These are phyloP conservation scores for Nectriaceae sp. DNA, from an alignment of 2,329 filamentous ascomycete species.

Conservation along the genomic window DNA sequence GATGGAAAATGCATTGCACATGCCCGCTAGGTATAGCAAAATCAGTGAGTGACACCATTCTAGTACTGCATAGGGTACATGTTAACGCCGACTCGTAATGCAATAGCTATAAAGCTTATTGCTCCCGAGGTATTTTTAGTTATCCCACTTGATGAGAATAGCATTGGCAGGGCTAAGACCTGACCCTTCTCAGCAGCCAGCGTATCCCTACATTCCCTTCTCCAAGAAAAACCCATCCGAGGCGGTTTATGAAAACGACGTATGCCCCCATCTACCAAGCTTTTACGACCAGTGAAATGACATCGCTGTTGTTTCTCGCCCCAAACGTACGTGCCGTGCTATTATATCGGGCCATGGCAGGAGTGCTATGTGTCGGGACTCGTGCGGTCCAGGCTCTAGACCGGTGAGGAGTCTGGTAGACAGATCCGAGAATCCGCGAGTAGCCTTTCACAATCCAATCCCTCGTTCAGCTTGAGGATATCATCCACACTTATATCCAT, in stretches of 20 bases:
- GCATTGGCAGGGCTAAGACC: too few species aligned
- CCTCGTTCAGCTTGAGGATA: slow-evolving; percentile 46
- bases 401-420: slow-evolving; percentile 35
- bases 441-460: slow-evolving; percentile 50
- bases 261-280: slow-evolving; percentile 5
- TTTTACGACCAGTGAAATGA: slow-evolving; percentile 4
- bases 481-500: slow-evolving; percentile 46
- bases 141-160: background rate
- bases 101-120: background rate
- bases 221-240: slow-evolving; percentile 3
- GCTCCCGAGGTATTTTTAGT: background rate
- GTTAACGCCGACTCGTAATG: slow-evolving; percentile 3
- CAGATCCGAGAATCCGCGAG: slow-evolving; percentile 46
- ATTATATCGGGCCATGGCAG: too few species aligned
- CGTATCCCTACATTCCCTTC: slow-evolving; percentile 1
- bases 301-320: background rate
- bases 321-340: too few species aligned
- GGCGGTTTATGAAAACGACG: slow-evolving; percentile 4
- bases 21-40: slow-evolving; percentile 1
- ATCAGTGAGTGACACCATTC: background rate
- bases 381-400: too few species aligned
- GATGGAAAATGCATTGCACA: slow-evolving; percentile 2
- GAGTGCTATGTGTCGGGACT: too few species aligned
- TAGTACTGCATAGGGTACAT: background rate
- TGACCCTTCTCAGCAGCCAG: slow-evolving; percentile 3